Base-by-base conservation (phyloP, 2,329 filamentous ascomycete species). In the Fusarium sarcochroum region DNA sequence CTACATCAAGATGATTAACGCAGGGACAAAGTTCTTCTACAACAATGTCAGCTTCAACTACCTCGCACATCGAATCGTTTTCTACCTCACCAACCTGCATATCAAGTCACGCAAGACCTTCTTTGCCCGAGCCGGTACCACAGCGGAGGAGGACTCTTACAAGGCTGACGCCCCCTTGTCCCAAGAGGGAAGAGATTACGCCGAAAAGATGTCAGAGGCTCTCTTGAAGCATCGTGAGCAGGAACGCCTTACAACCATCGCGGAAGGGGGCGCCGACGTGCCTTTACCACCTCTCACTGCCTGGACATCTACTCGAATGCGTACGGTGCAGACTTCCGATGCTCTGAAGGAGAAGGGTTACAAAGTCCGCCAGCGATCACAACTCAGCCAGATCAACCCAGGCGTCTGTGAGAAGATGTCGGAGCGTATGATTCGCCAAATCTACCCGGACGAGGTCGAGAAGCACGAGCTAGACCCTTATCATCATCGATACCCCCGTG, bases 1-100 rank as follows among this genome's bases (percentile, higher is more conserved):
- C 78, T 99, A 95, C 81, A 95, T 99, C 82, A 98, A 97, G 83
- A 98, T 99, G 95, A 97, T 98, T 78, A 99, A 99, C 73, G 96
- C 96, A 9, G 96, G 96, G 44, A 90, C 95, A 76, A 90, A 93
- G 71, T 91, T 99, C 76, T 91, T 95, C 73, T 95, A 98, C 80
- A 99, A 99, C 82, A 98, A 98, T 71, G 93, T 96, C 77, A 94
- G 91, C 76, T 98, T 99, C 79, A 95, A 94, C 73, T 99, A 99
- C 76, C 87, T 99, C 32, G 97, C 94, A 1, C 94, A 99, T 78
- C 90, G 96, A 63, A 99, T 99, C 70, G 95, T 99, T 56, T 99
- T 99, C 81, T 99, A 98, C 79, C 89, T 99, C 46, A 93, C 97
- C 76, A 99, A 99, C 76, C 85, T 98, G 23, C 96, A 99, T 80